phyloP scores from a whole-genome alignment of 495 filamentous ascomycete genomes.

The Pseudevernia furfuracea region DNA sequence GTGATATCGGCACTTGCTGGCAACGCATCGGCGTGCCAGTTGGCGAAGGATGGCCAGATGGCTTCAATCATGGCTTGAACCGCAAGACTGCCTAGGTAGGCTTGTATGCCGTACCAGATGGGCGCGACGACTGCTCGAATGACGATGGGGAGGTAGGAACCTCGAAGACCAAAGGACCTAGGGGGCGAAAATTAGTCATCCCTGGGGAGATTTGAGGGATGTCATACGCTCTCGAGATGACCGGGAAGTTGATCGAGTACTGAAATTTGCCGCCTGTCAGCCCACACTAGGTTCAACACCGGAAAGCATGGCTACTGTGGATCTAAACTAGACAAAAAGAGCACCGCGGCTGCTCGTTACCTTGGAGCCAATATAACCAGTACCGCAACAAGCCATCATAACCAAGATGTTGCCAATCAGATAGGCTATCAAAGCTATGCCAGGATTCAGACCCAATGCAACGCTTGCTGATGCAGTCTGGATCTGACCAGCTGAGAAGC shows the following conservation, averaged over 20 bases:
- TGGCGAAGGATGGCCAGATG: conserved; percentile 49
- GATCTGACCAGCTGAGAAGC: conserved; percentile 21
- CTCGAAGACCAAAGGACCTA: conserved; percentile 10
- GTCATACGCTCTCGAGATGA: conserved; percentile 17
- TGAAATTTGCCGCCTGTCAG: background rate
- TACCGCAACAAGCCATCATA: conserved; percentile 26
- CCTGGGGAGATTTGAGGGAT: too few relatives aligned
- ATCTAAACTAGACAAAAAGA: background rate
- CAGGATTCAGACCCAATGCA: conserved; percentile 17
- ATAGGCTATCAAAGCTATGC: conserved; percentile 10
- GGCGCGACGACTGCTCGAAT: conserved; percentile 7
- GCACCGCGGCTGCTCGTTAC: background rate
- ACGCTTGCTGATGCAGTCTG: conserved; percentile 18
- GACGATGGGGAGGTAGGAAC: conserved; percentile 9
- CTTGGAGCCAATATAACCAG: conserved; percentile 36
- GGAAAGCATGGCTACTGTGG: background rate
- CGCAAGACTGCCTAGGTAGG: conserved; percentile 43
- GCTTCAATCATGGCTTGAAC: conserved; percentile 44
- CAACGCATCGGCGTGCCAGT: conserved; percentile 33
- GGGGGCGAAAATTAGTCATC: background rate
- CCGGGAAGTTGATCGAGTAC: conserved; percentile 16
- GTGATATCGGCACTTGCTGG: conserved; percentile 37
- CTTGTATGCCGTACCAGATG: conserved; percentile 28
- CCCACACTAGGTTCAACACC: background rate
- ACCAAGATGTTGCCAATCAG: conserved; percentile 16